Evolutionary conservation across 2,329 filamentous ascomycete genomes (phyloP).

Genomic region (Chaetothyriales sp.): DNA sequence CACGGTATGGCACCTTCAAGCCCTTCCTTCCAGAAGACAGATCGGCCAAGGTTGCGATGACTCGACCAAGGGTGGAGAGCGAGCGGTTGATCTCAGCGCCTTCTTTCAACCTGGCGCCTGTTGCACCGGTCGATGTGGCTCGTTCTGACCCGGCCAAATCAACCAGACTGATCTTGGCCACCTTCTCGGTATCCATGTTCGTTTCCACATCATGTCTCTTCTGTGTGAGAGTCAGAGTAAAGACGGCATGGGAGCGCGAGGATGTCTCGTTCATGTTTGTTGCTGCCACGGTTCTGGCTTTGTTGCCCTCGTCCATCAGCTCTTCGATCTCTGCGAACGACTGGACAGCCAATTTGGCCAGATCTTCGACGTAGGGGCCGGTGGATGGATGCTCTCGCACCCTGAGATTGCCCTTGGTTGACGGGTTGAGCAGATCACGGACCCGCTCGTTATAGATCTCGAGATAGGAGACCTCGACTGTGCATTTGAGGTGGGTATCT

Average conservation of each 20-base stretch:
- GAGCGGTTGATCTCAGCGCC: conserved; percentile 98
- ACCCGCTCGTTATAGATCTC: conserved; percentile 99
- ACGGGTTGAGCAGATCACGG: conserved; percentile 83
- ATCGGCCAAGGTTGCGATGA: conserved; percentile 90
- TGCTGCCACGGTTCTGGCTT: conserved; percentile 89
- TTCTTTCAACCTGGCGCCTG: conserved; percentile 86
- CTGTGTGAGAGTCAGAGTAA: conserved; percentile 88
- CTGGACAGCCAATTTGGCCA: conserved; percentile 85
- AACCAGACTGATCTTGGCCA: conserved; percentile 93
- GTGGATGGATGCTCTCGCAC: conserved; percentile 96
- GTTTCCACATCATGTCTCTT: conserved; percentile 83
- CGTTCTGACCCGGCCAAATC: conserved; percentile 95
- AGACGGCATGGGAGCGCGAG: conserved; percentile 94
- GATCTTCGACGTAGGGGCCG: conserved; percentile 92
- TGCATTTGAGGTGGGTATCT: conserved; percentile 69
- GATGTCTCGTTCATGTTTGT: conserved; percentile 99
- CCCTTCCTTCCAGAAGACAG: conserved; percentile 70
- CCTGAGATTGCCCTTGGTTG: conserved; percentile 90
- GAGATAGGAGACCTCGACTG: conserved; percentile 93
- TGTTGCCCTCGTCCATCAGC: conserved; percentile 98
- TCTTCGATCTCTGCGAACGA: conserved; percentile 93
- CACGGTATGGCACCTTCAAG: conserved; percentile 82
- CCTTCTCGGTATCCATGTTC: conserved; percentile 94
- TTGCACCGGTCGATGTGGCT: conserved; percentile 93
- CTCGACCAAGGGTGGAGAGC: conserved; percentile 85